Evolutionary conservation across 2,329 filamentous ascomycete species (phyloP), one percentile per base, ranked within the genome.

Genomic region (Diplodia intermedia): DNA sequence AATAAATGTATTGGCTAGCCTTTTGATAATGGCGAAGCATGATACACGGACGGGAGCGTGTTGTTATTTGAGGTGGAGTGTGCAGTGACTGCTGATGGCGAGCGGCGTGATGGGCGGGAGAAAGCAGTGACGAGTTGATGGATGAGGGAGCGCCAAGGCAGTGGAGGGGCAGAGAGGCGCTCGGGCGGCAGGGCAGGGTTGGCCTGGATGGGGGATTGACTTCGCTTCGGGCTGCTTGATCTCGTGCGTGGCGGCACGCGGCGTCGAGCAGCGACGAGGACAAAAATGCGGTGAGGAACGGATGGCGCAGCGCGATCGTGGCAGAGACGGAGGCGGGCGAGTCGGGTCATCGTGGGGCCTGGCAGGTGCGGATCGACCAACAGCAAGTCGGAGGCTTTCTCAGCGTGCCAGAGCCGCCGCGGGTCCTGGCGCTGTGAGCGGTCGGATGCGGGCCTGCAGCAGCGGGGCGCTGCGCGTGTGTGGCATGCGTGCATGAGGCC

Each of bases 191-290:
- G 20, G 26, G 15, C 57, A 50, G 57, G 57, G 57, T 49, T 61
- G 57, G 57, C 57, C 57, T 61, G 57, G 57, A 61, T 49, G 57
- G 57, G 57, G 57, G 57, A 61, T 50, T 38, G 33, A 12, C 9
- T 11, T 61, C 57, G 57, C 57, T 43, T 29, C 53, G 23, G 29
- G 29, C 23, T 26, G 56, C 40, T 4, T 40, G 56, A 61, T 61
- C 57, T 61, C 26, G 38, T 55, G 43, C 43, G 18, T 47, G 52
- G 29, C 29, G 23, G 23, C 23, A 26, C 23, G 23, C 23, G 23
- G 23, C 23, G 52, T 54, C 9, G 29, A n/a, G 18, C 12, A 20
- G 31, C 18, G n/a, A n/a, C 8, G 43, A n/a, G 26, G 23, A 36
- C 23, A 57, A 50, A 61, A 23, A 61, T 49, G 57, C 57, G 57